These are phyloP conservation scores for Agaricus blazei DNA, from an alignment of 768 basidiomycete genomes.

Conservation along the genomic window DNA sequence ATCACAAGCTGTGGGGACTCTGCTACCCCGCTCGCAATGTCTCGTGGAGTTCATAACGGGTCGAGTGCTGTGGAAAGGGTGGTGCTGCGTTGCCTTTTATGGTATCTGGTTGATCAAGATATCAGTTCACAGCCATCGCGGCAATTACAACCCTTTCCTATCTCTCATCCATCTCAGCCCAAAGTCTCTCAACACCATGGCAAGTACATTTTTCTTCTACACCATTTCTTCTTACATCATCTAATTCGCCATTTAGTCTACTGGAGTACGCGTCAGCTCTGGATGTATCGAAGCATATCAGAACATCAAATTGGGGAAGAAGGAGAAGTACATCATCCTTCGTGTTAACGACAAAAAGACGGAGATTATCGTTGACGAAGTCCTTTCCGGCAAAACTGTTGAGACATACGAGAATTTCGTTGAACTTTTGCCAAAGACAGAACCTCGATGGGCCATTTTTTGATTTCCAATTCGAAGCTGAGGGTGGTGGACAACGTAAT, in stretches of 20 bases:
- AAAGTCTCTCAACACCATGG: constrained; percentile 22
- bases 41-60: no score
- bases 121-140: constrained; percentile 18
- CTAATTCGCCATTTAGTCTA: constrained; percentile 33
- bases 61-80: neutral
- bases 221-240: constrained; percentile 5
- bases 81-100: constrained; percentile 7
- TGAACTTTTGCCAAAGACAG: constrained; percentile 60
- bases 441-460: constrained; percentile 88
- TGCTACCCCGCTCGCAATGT: no score
- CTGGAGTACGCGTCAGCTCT: constrained; percentile 58
- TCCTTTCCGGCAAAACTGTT: constrained; percentile 30
- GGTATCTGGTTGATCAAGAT: constrained; percentile 11
- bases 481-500: constrained; percentile 71
- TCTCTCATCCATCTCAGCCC: constrained; percentile 18
- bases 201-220: constrained; percentile 6
- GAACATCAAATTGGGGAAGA: constrained; percentile 68
- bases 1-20: constrained; percentile 1
- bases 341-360: constrained; percentile 51
- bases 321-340: constrained; percentile 72
- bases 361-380: constrained; percentile 78
- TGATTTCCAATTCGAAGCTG: constrained; percentile 81
- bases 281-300: constrained; percentile 59
- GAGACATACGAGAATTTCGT: constrained; percentile 68
- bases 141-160: constrained; percentile 16